These are phyloP conservation scores for Mortierella hygrophila DNA, from an alignment of 192 early-diverging fungal species.

Conservation along the genomic window DNA sequence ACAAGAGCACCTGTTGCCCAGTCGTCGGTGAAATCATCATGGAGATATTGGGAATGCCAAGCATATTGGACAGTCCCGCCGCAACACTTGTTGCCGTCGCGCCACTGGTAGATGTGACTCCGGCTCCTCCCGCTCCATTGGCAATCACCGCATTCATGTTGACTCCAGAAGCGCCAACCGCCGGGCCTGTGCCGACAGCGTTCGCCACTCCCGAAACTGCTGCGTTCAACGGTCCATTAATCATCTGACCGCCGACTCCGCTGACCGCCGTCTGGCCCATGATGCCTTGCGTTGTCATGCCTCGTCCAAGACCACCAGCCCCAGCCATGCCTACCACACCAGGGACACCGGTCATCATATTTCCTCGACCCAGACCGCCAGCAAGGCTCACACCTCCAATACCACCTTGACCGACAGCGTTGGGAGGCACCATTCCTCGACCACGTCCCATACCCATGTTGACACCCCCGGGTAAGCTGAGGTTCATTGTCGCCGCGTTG, in stretches of 20 bases:
- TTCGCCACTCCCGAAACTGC: neutral
- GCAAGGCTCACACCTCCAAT: slow-evolving; percentile 10
- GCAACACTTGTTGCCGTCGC: slow-evolving; percentile 4
- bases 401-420: slow-evolving; percentile 9
- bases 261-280: neutral
- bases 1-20: slow-evolving; percentile 41
- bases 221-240: slow-evolving; percentile 13
- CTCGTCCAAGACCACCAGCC: slow-evolving; percentile 26
- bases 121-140: neutral
- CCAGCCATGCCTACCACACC: slow-evolving; percentile 5
- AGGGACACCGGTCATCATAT: slow-evolving; percentile 14
- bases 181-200: neutral
- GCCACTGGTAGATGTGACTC: slow-evolving; percentile 1
- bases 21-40: slow-evolving; percentile 27
- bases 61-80: slow-evolving; percentile 16
- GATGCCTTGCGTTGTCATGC: slow-evolving; percentile 21
- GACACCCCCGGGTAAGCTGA: slow-evolving; percentile 25
- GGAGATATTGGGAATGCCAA: slow-evolving; percentile 5
- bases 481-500: slow-evolving; percentile 28
- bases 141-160: slow-evolving; percentile 10
- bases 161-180: slow-evolving; percentile 2
- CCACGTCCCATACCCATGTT: slow-evolving; percentile 35
- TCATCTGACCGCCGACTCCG: neutral
- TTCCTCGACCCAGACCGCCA: slow-evolving; percentile 29
- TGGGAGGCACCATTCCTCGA: slow-evolving; percentile 35